Evolutionary conservation across 768 basidiomycete genomes (phyloP), one percentile per base, ranked within the genome.

Genomic region (Clathrus columnatus): DNA sequence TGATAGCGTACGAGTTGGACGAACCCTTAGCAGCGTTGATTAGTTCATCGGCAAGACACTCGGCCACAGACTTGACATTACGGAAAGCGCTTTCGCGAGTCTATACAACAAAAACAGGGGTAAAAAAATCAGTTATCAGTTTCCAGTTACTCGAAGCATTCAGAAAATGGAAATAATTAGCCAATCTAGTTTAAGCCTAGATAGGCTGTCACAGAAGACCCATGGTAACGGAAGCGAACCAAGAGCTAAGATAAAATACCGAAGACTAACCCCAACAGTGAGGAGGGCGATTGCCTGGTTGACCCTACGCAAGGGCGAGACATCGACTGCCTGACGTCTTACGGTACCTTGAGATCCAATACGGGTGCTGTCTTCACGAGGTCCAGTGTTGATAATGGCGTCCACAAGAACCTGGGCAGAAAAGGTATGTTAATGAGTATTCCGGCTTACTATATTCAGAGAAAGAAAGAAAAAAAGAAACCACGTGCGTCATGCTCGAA

Each of bases 21-120:
- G 96, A 98, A 61, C 96, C 96, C 79, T 99, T 98, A 62, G 95
- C 96, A 52, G 96, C 96, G 72, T 99, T 99, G 82, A 98, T 97
- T 67, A 98, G 87, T 73, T 99, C 96, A 70, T 98, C 96, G 58
- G 96, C 95, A 51, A 98, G 82, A 75, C 95, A 97, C 77, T 98
- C 95, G 59, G 96, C 93, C 65, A 99, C 87, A 59, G 93, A 96
- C 75, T 99, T 99, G 66, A 97, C 91, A 77, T 99, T 99, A 74
- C 96, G 91, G 92, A 99, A 99, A 51, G 96, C 93, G 46, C 95
- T 97, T 75, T 99, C 96, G 69, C 96, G 96, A 61, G 95, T 96
- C 92, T 96, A 63, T 24, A 57, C 20, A 27, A 50, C 61, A 45
- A 36, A 36, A 36, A 14, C 36, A 36, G 36, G 36, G 36, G 36